phyloP scores from a whole-genome alignment of 2,329 filamentous ascomycete species.

The Alternaria arbusti region DNA sequence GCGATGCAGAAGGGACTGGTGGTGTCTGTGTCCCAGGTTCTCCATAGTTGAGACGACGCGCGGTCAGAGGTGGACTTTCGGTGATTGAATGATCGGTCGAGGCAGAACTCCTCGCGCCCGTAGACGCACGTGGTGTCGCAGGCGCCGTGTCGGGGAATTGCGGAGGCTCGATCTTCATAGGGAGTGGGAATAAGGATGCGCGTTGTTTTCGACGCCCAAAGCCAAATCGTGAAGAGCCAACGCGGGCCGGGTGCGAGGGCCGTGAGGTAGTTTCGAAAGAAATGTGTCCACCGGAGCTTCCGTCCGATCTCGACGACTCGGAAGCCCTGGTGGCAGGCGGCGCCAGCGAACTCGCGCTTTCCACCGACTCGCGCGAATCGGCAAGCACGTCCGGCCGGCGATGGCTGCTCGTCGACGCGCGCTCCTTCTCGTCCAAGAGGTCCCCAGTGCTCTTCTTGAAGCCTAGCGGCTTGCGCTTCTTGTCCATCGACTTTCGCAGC shows the following conservation, averaged over 20 bases:
- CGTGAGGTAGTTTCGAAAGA: constrained; percentile 43
- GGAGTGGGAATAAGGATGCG: constrained; percentile 85
- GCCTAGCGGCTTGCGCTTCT: constrained; percentile 38
- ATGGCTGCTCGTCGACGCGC: constrained; percentile 64
- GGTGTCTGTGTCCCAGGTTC: constrained; percentile 41
- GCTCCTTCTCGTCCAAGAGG: constrained; percentile 55
- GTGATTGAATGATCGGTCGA: constrained; percentile 43
- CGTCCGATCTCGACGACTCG: constrained; percentile 90
- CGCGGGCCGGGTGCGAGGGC: constrained; percentile 63
- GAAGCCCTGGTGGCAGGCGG: constrained; percentile 72
- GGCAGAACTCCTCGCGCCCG: constrained; percentile 45
- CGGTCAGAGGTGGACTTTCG: constrained; percentile 48
- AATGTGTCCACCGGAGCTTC: constrained; percentile 66
- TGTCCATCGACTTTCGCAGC: constrained; percentile 47
- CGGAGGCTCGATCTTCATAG: constrained; percentile 68
- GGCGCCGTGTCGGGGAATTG: constrained; percentile 53
- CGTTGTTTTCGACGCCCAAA: constrained; percentile 75
- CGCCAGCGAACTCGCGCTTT: constrained; percentile 66
- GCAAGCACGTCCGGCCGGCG: constrained; percentile 56
- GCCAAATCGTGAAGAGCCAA: constrained; percentile 72
- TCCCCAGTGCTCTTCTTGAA: constrained; percentile 35
- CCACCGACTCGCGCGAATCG: constrained; percentile 68
- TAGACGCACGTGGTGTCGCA: constrained; percentile 54
- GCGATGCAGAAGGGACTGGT: constrained; percentile 57
- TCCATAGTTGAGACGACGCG: constrained; percentile 36